phyloP scores from a whole-genome alignment of 345 rosid genomes.

The Dipteronia sinensis region DNA sequence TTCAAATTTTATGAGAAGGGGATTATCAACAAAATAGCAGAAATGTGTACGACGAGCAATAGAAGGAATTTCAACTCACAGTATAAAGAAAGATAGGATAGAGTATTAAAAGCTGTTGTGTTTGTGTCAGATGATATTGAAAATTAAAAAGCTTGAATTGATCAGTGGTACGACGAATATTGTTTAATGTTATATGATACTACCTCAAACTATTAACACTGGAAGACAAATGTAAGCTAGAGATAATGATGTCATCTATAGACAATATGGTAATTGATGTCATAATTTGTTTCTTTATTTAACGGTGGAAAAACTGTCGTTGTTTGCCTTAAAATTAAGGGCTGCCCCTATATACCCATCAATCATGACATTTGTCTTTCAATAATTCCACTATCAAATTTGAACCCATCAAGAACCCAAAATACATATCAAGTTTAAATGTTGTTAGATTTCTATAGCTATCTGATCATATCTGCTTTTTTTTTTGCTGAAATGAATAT shows the following conservation, averaged over 20 bases:
- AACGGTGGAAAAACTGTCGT: not conserved
- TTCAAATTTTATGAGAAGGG: not conserved
- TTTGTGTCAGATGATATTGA: too few species aligned
- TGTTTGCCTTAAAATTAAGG: not conserved
- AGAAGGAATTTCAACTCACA: too few species aligned
- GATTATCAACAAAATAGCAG: not conserved
- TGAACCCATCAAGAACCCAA: not conserved
- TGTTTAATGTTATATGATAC: not conserved
- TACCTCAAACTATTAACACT: not conserved
- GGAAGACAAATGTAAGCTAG: not conserved
- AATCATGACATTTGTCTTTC: not conserved
- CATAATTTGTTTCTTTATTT: too few species aligned
- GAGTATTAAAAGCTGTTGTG: too few species aligned
- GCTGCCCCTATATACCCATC: not conserved
- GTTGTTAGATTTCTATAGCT: not conserved
- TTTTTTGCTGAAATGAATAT: not conserved
- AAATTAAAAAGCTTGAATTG: too few species aligned
- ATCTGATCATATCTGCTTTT: not conserved
- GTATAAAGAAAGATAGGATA: too few species aligned
- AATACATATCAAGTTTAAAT: not conserved
- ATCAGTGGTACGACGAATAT: not conserved
- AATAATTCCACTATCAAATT: not conserved
- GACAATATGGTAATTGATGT: not conserved
- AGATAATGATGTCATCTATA: not conserved
- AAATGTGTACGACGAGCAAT: not conserved